phyloP scores from a whole-genome alignment of 768 basidiomycete genomes.

The Naganishia onofrii region DNA sequence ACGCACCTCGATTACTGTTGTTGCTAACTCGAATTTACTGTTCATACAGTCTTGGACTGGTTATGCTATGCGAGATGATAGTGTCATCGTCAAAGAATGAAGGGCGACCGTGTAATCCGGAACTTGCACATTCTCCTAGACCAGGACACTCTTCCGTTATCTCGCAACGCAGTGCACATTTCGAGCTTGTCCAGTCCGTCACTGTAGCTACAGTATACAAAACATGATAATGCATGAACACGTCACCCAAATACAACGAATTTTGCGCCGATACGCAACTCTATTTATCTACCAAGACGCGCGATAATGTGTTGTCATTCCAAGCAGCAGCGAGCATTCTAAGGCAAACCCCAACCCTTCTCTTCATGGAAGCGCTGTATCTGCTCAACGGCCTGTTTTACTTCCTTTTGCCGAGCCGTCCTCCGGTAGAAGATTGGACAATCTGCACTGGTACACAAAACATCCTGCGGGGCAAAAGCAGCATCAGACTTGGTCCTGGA shows the following conservation, averaged over 20 bases:
- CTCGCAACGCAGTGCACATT: no score
- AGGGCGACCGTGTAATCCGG: neutral
- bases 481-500: neutral
- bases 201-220: no score
- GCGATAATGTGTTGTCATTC: neutral
- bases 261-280: neutral
- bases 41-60: slow-evolving; percentile 85
- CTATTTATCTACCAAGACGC: no score
- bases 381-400: slow-evolving; percentile 73
- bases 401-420: slow-evolving; percentile 97
- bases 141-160: no score
- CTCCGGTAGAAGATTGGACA: slow-evolving; percentile 99
- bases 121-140: no score
- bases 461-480: slow-evolving; percentile 62
- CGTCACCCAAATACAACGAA: neutral
- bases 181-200: no score
- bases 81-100: slow-evolving; percentile 64
- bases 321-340: neutral
- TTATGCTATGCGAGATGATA: slow-evolving; percentile 73
- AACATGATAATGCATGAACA: neutral
- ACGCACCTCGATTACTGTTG: neutral
- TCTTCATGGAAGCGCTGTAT: slow-evolving; percentile 76
- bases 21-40: neutral
- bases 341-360: slow-evolving; percentile 42
- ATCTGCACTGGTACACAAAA: slow-evolving; percentile 92